phyloP scores from a whole-genome alignment of 2,329 filamentous ascomycete genomes.

The Aspergillus cejpii region DNA sequence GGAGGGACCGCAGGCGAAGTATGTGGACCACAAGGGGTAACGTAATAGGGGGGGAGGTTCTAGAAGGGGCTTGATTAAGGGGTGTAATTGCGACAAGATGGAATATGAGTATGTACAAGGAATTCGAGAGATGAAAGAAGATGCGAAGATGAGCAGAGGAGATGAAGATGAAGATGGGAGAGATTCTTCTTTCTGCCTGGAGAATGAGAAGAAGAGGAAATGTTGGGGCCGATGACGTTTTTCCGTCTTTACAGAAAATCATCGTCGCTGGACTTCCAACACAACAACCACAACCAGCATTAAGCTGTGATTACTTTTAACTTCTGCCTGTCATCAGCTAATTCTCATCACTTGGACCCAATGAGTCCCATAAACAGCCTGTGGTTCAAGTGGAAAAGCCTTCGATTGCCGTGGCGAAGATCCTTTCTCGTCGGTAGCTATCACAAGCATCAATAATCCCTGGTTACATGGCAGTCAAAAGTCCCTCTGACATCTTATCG shows the following conservation, averaged over 20 bases:
- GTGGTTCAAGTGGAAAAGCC: constrained; percentile 58
- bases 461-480: not conserved
- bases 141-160: not conserved
- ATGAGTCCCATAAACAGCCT: constrained; percentile 43
- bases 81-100: not conserved
- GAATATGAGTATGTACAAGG: not conserved
- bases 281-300: not conserved
- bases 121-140: not conserved
- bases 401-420: constrained; percentile 56
- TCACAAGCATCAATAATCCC: not conserved
- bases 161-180: constrained; percentile 4
- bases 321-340: not conserved
- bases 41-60: not conserved
- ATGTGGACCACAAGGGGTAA: not conserved
- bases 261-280: not conserved
- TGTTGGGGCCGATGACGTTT: constrained; percentile 25
- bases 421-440: constrained; percentile 51
- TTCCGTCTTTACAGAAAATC: constrained; percentile 8
- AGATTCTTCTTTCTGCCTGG: not conserved
- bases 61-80: not conserved
- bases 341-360: constrained; percentile 11
- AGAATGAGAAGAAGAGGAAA: constrained; percentile 12
- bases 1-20: not conserved
- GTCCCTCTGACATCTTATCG: constrained; percentile 12
- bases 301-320: not conserved